Conservation (phyloP, 768 basidiomycete genomes). For the Leucogyrophana mollusca region DNA sequence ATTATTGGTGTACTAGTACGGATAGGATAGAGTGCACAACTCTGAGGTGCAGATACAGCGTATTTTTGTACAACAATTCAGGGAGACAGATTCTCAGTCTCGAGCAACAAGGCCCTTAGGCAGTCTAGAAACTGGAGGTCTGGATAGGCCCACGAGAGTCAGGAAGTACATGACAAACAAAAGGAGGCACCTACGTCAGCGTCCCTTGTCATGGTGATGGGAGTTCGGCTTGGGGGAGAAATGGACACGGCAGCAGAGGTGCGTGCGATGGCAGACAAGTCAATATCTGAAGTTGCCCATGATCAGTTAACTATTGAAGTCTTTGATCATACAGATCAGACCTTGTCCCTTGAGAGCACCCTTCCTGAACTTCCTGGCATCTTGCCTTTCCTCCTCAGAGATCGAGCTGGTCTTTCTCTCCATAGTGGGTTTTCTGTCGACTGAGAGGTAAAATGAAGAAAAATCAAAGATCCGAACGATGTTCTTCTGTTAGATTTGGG, state of each 20-base stretch:
- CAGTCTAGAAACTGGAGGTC: no score
- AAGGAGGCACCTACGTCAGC: constrained; percentile 14
- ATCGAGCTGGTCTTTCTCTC: constrained; percentile 41
- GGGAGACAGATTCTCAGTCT: no score
- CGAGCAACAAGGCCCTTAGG: no score
- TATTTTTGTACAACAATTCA: no score
- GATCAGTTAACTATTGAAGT: neutral
- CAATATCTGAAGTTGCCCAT: constrained; percentile 32
- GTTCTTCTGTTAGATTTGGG: neutral
- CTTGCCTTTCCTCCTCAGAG: constrained; percentile 64
- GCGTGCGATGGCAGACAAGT: constrained; percentile 79
- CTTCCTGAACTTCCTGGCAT: constrained; percentile 69
- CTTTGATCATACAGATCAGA: constrained; percentile 14
- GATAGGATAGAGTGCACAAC: no score
- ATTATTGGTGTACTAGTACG: no score
- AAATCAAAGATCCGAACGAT: neutral
- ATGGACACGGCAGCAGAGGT: constrained; percentile 71
- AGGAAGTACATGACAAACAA: neutral
- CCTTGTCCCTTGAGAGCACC: constrained; percentile 65
- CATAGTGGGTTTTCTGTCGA: constrained; percentile 26
- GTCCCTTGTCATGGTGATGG: constrained; percentile 10
- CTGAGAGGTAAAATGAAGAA: constrained; percentile 5
- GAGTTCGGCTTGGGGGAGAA: constrained; percentile 38
- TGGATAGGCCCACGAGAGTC: neutral
- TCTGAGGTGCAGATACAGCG: no score